Conservation (phyloP, 805 yeast genomes). For the Myxozyma neotropica region DNA sequence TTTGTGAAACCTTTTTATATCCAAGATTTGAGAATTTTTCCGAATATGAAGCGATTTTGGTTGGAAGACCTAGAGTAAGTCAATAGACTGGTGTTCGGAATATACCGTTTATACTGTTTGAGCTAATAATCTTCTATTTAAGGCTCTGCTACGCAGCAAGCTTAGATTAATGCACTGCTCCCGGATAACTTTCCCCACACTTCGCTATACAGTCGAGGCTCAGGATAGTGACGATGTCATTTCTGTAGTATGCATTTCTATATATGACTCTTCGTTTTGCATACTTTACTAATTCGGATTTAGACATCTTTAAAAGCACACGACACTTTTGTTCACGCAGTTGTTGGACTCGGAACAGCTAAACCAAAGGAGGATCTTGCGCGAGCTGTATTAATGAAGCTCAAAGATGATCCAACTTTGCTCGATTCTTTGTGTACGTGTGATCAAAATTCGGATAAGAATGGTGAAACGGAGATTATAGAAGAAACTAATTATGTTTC, state of each 20-base stretch:
- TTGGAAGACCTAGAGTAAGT: constrained; percentile 1
- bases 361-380: background rate
- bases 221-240: background rate
- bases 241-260: background rate
- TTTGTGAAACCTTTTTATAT: background rate
- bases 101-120: background rate
- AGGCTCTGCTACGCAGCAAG: background rate
- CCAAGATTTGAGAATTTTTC: background rate
- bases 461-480: background rate
- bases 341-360: background rate
- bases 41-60: background rate
- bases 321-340: background rate
- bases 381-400: background rate
- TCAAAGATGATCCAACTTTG: background rate
- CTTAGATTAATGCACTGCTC: background rate
- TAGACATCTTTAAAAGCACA: background rate
- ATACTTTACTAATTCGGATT: background rate
- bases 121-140: background rate
- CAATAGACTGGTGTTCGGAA: too few species aligned
- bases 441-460: background rate
- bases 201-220: background rate
- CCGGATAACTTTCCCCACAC: background rate
- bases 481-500: background rate
- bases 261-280: background rate
- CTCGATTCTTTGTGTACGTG: background rate